A percentile compares a stretch with the other conserved stretches of the same genome.
phyloP scores from a whole-genome alignment of 108 stramenopile genomes.

The Asterionellopsis glacialis region DNA sequence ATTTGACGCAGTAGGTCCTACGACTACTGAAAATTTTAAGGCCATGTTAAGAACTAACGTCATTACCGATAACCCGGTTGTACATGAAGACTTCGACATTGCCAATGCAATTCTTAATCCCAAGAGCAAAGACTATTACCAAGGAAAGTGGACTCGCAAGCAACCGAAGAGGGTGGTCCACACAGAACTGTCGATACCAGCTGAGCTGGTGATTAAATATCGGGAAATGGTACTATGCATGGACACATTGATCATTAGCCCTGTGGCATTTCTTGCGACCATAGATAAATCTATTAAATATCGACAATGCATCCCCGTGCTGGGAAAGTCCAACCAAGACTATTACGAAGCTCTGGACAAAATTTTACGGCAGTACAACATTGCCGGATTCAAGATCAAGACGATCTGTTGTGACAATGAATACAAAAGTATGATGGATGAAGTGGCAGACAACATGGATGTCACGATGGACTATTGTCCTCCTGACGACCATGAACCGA shows the following conservation, averaged over 20 bases:
- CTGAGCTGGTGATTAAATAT: conserved; percentile 10
- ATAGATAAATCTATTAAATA: conserved; percentile 16
- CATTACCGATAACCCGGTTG: conserved; percentile 14
- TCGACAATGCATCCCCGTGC: neutral
- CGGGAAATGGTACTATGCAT: conserved; percentile 14
- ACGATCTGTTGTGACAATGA: conserved; percentile 10
- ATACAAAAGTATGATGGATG: conserved; percentile 5
- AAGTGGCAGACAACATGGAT: neutral
- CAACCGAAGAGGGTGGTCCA: conserved; percentile 5
- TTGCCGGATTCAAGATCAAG: conserved; percentile 12
- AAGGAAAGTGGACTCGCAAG: conserved; percentile 28
- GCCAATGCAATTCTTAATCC: no score
- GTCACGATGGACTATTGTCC: conserved; percentile 5
- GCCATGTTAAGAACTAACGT: neutral
- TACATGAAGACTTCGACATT: no score
- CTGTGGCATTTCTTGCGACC: conserved; percentile 22
- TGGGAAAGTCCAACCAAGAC: neutral
- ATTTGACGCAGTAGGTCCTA: no score
- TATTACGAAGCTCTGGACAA: neutral
- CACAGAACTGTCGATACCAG: conserved; percentile 4
- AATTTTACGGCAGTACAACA: conserved; percentile 8
- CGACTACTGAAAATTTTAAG: neutral
- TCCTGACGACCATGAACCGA: conserved; percentile 23
- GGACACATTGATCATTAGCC: conserved; percentile 32
- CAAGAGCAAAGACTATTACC: no score